Evolutionary conservation across 1,284 basidiomycete species (phyloP).

Genomic region (Tylopilus orsonianus): DNA sequence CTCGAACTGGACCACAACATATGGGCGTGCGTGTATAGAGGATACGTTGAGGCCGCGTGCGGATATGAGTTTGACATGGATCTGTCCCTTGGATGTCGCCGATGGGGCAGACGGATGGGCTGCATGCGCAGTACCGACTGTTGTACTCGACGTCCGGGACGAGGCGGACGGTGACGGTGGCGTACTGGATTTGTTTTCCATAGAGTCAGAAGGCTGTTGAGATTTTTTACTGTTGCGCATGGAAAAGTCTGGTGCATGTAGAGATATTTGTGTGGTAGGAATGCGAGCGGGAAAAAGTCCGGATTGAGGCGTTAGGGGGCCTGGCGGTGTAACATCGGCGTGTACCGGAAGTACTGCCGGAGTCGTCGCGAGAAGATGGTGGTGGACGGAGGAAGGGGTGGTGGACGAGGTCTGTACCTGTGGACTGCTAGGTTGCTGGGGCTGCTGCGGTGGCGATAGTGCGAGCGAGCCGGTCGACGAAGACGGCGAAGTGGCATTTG

Average conservation of each 20-base stretch:
- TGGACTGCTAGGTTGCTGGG: constrained; percentile 1
- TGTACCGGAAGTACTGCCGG: constrained; percentile 25
- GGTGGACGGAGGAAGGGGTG: constrained; percentile 31
- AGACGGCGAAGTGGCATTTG: constrained; percentile 35
- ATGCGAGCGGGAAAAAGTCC: constrained; percentile 53
- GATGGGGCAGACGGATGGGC: constrained; percentile 36
- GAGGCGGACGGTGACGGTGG: constrained; percentile 45
- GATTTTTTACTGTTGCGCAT: constrained; percentile 55
- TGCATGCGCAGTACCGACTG: constrained; percentile 29
- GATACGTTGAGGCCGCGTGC: constrained; percentile 84
- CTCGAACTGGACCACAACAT: constrained; percentile 98
- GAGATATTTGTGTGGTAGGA: constrained; percentile 71
- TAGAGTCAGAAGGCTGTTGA: constrained; percentile 31
- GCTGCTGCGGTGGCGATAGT: neutral
- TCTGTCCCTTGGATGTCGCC: constrained; percentile 68
- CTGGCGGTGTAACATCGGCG: constrained; percentile 37
- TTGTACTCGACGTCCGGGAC: constrained; percentile 29
- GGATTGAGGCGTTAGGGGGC: constrained; percentile 41
- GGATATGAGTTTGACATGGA: constrained; percentile 94
- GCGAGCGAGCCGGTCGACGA: constrained; percentile 20
- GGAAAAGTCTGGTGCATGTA: constrained; percentile 78
- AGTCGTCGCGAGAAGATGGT: constrained; percentile 40
- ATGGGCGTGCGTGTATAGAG: constrained; percentile 72
- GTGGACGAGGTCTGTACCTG: constrained; percentile 14
- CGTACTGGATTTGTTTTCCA: constrained; percentile 38